These are phyloP conservation scores for Claviceps cyperi DNA, from an alignment of 2,329 filamentous ascomycete genomes.

Conservation along the genomic window DNA sequence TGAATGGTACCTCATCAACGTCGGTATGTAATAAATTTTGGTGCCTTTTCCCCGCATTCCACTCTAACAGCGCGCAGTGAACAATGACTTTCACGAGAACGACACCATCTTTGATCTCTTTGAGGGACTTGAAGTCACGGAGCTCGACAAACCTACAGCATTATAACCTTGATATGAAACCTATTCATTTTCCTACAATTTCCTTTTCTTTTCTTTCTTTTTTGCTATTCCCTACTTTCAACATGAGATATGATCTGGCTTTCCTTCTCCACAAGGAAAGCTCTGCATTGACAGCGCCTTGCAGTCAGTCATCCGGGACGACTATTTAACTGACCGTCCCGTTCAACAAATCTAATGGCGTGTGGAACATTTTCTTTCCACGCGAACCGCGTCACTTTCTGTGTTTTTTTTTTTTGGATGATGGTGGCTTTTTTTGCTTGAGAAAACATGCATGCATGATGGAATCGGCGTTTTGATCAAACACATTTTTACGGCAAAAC, in stretches of 20 bases:
- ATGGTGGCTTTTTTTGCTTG: constrained; percentile 7
- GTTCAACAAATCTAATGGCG: background rate
- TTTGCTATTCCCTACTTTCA: background rate
- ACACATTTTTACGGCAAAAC: constrained; percentile 3
- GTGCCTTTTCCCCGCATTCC: background rate
- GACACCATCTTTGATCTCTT: constrained; percentile 77
- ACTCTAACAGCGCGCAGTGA: constrained; percentile 40
- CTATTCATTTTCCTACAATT: background rate
- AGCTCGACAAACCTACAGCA: constrained; percentile 33
- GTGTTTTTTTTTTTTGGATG: constrained; percentile 7
- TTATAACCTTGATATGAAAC: background rate
- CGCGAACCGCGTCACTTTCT: background rate
- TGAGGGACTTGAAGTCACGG: constrained; percentile 56
- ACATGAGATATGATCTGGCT: background rate
- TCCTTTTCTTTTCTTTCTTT: background rate
- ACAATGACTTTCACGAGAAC: constrained; percentile 90
- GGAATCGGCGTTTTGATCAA: constrained; percentile 5
- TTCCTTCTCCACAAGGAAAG: constrained; percentile 6
- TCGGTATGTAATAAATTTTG: constrained; percentile 44
- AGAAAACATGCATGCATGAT: constrained; percentile 3
- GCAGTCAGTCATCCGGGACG: constrained; percentile 2
- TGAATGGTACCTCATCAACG: constrained; percentile 87
- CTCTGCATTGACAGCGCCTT: constrained; percentile 5
- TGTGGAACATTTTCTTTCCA: background rate
- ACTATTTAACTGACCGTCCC: constrained; percentile 5